Percentiles rank a stretch among this genome's conserved stretches.
Conservation (phyloP, 768 basidiomycete species). For the Zangia roseola region DNA sequence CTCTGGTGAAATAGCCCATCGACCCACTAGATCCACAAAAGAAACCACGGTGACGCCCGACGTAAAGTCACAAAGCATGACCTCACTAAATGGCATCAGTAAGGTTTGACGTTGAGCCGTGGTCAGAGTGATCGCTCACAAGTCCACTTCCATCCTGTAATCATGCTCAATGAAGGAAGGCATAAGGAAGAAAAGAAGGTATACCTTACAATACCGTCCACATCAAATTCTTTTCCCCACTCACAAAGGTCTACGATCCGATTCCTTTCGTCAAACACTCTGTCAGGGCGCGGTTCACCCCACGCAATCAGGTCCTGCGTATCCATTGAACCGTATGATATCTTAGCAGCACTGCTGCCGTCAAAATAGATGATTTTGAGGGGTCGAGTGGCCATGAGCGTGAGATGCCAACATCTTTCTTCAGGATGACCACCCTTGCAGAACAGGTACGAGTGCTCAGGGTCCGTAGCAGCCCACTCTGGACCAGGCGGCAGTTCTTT, state of each 20-base stretch:
- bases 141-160: conserved; percentile 1
- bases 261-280: neutral
- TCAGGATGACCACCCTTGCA: too few species aligned
- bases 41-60: neutral
- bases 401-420: too few species aligned
- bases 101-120: neutral
- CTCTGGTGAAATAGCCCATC: neutral
- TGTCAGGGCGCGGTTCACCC: too few species aligned
- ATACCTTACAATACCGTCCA: neutral
- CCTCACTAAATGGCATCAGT: neutral
- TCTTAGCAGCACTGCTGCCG: too few species aligned
- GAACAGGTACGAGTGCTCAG: neutral
- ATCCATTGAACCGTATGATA: too few species aligned
- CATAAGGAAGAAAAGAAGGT: neutral
- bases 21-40: neutral
- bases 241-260: neutral
- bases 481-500: too few species aligned
- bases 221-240: neutral
- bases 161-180: neutral
- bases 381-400: too few species aligned
- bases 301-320: too few species aligned
- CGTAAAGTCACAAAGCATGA: too few species aligned
- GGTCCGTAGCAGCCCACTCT: too few species aligned
- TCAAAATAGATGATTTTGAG: too few species aligned
- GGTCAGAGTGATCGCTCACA: neutral